Base-by-base conservation (phyloP, 2,329 filamentous ascomycete genomes). In the Tolypocladium cylindrosporum region DNA sequence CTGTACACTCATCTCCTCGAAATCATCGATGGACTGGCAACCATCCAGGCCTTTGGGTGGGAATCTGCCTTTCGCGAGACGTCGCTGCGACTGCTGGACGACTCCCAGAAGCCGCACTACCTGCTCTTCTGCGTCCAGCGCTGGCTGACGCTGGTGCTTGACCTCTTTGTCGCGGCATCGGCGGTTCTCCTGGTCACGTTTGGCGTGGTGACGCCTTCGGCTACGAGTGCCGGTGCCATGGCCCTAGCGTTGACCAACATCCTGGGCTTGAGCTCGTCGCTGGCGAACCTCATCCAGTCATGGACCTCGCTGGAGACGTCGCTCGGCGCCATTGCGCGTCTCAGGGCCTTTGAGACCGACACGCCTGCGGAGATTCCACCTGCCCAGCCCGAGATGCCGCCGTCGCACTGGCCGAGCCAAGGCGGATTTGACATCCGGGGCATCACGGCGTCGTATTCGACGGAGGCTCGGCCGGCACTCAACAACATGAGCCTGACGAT, bases 11-110 rank as follows among this genome's bases (percentile, higher is more conserved):
- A 71, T 24, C 69, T 75, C 16, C 70, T 73, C 9, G 78, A 80
- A 59, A 74, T 72, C 3, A 68, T 80, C 3, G 72, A 73, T 14
- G 80, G 80, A 0, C 65, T 81, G 2, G 68, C 69, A 0, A 81
- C 78, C 0, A 71, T 82, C 4, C 70, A 79, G 24, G 75, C 79
- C 2, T 81, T 80, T 62, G 72, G 73, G 9, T 83, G 80, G 80
- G 66, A 75, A 50, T 61, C 68, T 1, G 65, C 64, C 2, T 73
- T 76, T 55, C 66, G 72, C 40, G 64, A 72, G 37, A 70, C 71
- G 41, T 78, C 76, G 51, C 63, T 74, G 5, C 59, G 61, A 14
- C 68, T 80, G 0, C 67, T 83, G 1, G 75, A 82, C 59, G 63
- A 66, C 14, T 80, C 78, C 0, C 80, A 83, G 59, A 68, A 72